phyloP scores from a whole-genome alignment of 768 basidiomycete species.

The Lanmaoa pseudosensibilis region DNA sequence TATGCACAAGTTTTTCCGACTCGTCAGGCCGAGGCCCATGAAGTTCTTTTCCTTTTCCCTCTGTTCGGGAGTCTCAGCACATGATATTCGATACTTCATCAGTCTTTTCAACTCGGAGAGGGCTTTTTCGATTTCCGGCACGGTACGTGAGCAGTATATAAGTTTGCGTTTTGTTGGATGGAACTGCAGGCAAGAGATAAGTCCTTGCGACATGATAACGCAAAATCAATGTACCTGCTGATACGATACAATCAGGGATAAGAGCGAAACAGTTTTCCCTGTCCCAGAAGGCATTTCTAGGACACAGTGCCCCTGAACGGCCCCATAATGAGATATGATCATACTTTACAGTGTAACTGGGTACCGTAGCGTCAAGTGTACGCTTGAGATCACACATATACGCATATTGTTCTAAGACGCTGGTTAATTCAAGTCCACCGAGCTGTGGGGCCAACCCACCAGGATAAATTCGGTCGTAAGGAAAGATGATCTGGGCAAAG shows the following conservation, averaged over 20 bases:
- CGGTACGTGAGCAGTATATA: constrained; percentile 98
- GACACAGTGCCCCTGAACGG: constrained; percentile 90
- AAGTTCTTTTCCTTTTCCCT: constrained; percentile 78
- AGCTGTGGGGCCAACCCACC: constrained; percentile 46
- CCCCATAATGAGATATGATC: not conserved
- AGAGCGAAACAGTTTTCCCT: constrained; percentile 95
- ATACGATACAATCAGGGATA: constrained; percentile 96
- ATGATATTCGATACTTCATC: constrained; percentile 80
- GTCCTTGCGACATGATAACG: not conserved
- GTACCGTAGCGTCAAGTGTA: constrained; percentile 90
- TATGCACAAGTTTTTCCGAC: constrained; percentile 94
- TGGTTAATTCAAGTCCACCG: constrained; percentile 6
- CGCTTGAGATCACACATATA: constrained; percentile 99
- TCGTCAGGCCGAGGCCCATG: constrained; percentile 89
- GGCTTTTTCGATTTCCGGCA: constrained; percentile 99
- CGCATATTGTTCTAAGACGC: constrained; percentile 84
- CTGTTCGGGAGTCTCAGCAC: constrained; percentile 72
- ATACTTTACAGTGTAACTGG: constrained; percentile 12
- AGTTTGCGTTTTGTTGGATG: constrained; percentile 91
- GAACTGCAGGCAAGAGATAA: constrained; percentile 52
- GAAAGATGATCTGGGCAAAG: constrained; percentile 71
- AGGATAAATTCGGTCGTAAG: constrained; percentile 94
- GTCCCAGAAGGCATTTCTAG: constrained; percentile 99
- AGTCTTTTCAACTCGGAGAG: constrained; percentile 91
- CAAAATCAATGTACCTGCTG: constrained; percentile 66